Evolutionary conservation across 2,329 filamentous ascomycete genomes (phyloP).

Genomic region (Phaeoacremonium minimum): DNA sequence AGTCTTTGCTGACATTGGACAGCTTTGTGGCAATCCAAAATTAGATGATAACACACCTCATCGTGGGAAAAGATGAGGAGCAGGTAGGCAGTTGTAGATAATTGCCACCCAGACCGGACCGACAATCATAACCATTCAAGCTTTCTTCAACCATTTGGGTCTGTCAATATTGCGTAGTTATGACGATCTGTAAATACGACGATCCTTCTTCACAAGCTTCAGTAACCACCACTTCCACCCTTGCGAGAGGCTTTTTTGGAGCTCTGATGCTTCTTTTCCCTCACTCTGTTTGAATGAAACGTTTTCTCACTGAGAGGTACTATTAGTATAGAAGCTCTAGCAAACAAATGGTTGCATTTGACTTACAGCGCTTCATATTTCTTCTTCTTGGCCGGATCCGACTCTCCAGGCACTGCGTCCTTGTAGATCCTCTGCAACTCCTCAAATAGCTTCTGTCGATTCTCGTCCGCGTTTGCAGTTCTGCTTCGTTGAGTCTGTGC

Average conservation of each 20-base stretch:
- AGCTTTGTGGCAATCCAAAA: no score
- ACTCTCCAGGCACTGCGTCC: conserved; percentile 39
- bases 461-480: conserved; percentile 47
- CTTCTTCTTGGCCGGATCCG: conserved; percentile 38
- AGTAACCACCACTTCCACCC: conserved; percentile 14
- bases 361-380: conserved; percentile 45
- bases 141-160: no score
- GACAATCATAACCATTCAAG: no score
- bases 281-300: conserved; percentile 39
- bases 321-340: no score
- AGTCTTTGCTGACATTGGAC: no score
- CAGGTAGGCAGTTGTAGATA: no score
- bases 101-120: no score
- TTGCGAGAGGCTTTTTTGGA: conserved; percentile 45
- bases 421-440: conserved; percentile 45
- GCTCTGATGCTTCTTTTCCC: conserved; percentile 42
- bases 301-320: conserved; percentile 36
- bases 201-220: background rate
- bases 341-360: no score
- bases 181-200: no score
- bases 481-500: conserved; percentile 51
- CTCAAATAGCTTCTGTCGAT: conserved; percentile 39
- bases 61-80: no score
- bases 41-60: no score
- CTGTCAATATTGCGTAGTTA: no score